These are phyloP conservation scores for Pseudozyma thailandica DNA, from an alignment of 1,284 basidiomycete genomes.

Conservation along the genomic window DNA sequence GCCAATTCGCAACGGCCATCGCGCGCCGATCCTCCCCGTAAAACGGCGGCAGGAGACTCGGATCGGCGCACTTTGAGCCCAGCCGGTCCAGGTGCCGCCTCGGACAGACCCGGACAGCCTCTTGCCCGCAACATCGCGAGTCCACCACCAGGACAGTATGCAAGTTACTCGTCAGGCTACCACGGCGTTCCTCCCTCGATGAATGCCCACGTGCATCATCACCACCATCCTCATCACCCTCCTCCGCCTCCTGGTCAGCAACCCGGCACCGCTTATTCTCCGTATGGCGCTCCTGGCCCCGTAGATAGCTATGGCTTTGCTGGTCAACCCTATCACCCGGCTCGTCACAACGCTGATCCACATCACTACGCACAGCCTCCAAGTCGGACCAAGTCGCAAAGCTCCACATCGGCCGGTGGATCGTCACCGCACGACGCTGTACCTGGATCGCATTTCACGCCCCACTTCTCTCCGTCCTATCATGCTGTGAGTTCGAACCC, in stretches of 20 bases:
- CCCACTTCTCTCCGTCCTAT: constrained; percentile 29
- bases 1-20: constrained; percentile 21
- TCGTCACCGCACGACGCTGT: constrained; percentile 14
- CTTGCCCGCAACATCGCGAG: constrained; percentile 16
- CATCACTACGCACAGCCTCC: constrained; percentile 18
- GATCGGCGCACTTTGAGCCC: constrained; percentile 19
- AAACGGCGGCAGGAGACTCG: constrained; percentile 10
- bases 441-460: constrained; percentile 12
- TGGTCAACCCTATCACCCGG: constrained; percentile 9
- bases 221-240: not conserved
- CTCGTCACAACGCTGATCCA: constrained; percentile 10
- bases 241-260: constrained; percentile 11
- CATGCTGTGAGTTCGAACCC: constrained; percentile 25
- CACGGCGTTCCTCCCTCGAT: constrained; percentile 8
- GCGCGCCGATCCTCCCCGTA: constrained; percentile 19
- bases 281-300: constrained; percentile 6
- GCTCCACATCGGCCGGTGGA: constrained; percentile 19
- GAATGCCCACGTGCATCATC: constrained; percentile 6
- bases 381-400: constrained; percentile 23
- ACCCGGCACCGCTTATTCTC: constrained; percentile 1
- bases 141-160: constrained; percentile 13
- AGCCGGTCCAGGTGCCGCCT: constrained; percentile 1
- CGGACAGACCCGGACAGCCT: constrained; percentile 6
- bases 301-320: constrained; percentile 16
- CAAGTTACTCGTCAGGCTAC: constrained; percentile 20